Base-by-base conservation (phyloP, 148 eudicot species). In the Arbutus unedo region DNA sequence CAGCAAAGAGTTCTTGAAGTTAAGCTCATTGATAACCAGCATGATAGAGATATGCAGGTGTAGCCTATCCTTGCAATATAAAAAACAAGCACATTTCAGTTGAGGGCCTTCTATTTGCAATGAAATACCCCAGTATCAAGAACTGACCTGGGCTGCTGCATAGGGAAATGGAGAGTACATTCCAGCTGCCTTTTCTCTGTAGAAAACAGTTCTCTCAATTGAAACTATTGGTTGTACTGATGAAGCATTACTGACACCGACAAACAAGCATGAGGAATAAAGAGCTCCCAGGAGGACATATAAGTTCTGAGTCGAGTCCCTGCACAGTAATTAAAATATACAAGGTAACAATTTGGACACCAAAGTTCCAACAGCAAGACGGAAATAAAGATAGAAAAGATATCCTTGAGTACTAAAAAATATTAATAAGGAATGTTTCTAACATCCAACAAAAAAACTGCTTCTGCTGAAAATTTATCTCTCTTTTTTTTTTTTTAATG, bases 161-260 rank as follows among this genome's bases (percentile, higher is more conserved):
- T 92, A 96, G 47, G 98, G 90, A 60, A 90, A 60, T 44, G 99
- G 89, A 70, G 97, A 91, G 80, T 93, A 94, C 98, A 96, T 91
- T 83, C 99, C 97, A 82, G 99, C 99, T 56, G 98, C 98, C 83
- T 82, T 93, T 86, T 96, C 99, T 83, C 97, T 82, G 82, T 96
- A 96, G 85, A 96, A 96, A 31, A 96, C 98, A 50, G 95, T 85
- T 83, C 98, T 94, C 81, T 92, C 99, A 80, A 93, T 90, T 48
- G 98, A 87, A 84, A 96, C 86, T 41, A 96, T 83, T 38, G 98
- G 97, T 82, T 96, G 99, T 55, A 96, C 99, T 10, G 95, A 87
- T 6, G 98, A 89, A 75, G 98, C 86, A 81, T 96, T 96, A 76
- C 89, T 94, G 66, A 93, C 90, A 9, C 99, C 98, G 81, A 96